A percentile compares a stretch with the other conserved stretches of the same genome.
Conservation (phyloP, 139 green algal genomes). For the Micractinium sp. region DNA sequence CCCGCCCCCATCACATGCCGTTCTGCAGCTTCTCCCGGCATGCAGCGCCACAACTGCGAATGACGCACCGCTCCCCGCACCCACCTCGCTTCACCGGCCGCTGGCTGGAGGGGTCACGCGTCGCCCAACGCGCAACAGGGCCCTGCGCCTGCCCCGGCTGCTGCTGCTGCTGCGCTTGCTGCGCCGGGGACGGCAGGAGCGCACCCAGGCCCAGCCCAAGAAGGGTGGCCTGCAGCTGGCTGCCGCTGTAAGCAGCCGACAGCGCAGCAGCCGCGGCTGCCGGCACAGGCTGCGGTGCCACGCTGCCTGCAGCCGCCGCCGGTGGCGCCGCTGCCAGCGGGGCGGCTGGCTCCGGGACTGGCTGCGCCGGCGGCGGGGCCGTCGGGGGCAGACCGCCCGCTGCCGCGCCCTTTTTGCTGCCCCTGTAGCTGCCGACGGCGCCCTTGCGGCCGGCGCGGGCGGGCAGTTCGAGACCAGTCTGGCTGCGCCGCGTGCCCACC, state of each 20-base stretch:
- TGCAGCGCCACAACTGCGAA: no score
- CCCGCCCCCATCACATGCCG: no score
- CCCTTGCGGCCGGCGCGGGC: neutral
- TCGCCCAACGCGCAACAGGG: neutral
- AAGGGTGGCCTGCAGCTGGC: neutral
- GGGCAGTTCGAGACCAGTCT: no score
- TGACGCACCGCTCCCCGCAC: no score
- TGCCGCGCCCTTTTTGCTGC: neutral
- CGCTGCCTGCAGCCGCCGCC: no score
- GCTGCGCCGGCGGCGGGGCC: no score
- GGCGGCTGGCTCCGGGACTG: no score
- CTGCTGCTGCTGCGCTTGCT: neutral
- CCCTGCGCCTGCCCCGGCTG: neutral
- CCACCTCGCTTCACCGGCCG: constrained; percentile 14
- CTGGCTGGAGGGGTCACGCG: neutral
- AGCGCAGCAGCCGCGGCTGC: no score
- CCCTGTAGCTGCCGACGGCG: neutral
- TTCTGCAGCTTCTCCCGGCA: no score
- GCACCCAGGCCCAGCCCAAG: neutral
- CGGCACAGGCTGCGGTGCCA: no score
- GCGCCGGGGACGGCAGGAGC: no score
- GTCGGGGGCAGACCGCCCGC: neutral
- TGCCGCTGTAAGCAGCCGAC: no score
- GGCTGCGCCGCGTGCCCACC: neutral
- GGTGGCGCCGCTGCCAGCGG: neutral